phyloP scores from a whole-genome alignment of 768 basidiomycete species.

The Tylopilus sp. region DNA sequence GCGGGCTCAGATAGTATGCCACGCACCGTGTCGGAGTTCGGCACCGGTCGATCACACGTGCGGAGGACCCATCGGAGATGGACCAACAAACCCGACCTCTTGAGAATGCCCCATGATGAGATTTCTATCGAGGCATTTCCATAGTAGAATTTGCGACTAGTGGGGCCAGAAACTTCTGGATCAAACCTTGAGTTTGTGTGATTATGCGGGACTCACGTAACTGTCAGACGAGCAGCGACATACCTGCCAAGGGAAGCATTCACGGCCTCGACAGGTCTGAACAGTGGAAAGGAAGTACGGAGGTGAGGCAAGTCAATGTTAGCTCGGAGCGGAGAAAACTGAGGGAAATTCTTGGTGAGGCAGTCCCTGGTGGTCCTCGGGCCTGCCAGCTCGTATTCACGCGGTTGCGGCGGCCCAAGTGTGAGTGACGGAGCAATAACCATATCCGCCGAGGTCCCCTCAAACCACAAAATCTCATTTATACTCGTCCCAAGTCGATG shows the following conservation, averaged over 20 bases:
- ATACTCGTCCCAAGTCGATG: slow-evolving; percentile 15
- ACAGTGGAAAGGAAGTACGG: slow-evolving; percentile 5
- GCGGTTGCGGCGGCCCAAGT: slow-evolving; percentile 26
- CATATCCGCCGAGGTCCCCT: slow-evolving; percentile 33
- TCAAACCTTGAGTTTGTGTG: slow-evolving; percentile 12
- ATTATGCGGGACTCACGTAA: slow-evolving; percentile 14
- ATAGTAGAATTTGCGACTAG: not conserved
- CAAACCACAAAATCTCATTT: slow-evolving; percentile 21
- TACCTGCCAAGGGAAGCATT: slow-evolving; percentile 5
- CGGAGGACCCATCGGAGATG: slow-evolving; percentile 18
- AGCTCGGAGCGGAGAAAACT: not conserved
- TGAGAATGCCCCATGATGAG: slow-evolving; percentile 3
- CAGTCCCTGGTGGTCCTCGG: slow-evolving; percentile 19
- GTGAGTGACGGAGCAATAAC: slow-evolving; percentile 28
- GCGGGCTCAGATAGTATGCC: slow-evolving; percentile 3
- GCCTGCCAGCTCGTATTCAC: slow-evolving; percentile 22
- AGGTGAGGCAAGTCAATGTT: not conserved
- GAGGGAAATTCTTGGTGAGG: not conserved
- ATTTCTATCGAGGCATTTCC: slow-evolving; percentile 1
- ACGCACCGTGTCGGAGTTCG: slow-evolving; percentile 12
- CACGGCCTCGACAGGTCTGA: not conserved
- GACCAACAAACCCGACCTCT: slow-evolving; percentile 7
- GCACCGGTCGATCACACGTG: not conserved
- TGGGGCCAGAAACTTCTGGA: not conserved
- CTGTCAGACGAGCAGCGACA: not conserved